Conservation (phyloP, 106 monocot genomes). For the Vanilla planifolia region DNA sequence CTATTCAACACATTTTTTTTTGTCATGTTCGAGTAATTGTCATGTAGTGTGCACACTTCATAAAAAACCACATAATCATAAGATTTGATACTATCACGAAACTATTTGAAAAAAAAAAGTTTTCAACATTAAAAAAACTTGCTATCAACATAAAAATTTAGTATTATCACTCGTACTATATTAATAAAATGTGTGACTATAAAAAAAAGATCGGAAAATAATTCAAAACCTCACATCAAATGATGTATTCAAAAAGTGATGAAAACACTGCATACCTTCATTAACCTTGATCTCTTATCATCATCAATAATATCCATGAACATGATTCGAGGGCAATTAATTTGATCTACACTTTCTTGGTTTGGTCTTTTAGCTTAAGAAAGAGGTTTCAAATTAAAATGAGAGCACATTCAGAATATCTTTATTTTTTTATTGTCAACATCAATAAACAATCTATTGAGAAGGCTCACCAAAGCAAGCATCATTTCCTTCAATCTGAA, state of each 20-base stretch:
- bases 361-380: conserved; percentile 10
- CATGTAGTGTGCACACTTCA: too few relatives aligned
- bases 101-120: too few relatives aligned
- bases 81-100: too few relatives aligned
- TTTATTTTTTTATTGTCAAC: background rate
- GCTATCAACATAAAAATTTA: too few relatives aligned
- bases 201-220: background rate
- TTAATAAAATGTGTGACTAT: too few relatives aligned
- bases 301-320: conserved; percentile 87
- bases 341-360: background rate
- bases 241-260: conserved; percentile 2
- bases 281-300: conserved; percentile 57
- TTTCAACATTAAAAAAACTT: too few relatives aligned
- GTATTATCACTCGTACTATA: too few relatives aligned
- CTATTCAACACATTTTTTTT: too few relatives aligned
- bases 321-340: conserved; percentile 38
- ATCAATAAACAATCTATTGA: background rate
- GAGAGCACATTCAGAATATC: background rate
- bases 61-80: too few relatives aligned
- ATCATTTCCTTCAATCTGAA: conserved; percentile 12
- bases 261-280: conserved; percentile 36
- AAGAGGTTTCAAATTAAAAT: conserved; percentile 4
- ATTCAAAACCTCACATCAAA: background rate
- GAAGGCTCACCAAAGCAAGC: conserved; percentile 10
- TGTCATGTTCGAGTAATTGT: too few relatives aligned